These are phyloP conservation scores for Pseudoturritis turrita DNA, from an alignment of 345 rosid species.

Conservation along the genomic window DNA sequence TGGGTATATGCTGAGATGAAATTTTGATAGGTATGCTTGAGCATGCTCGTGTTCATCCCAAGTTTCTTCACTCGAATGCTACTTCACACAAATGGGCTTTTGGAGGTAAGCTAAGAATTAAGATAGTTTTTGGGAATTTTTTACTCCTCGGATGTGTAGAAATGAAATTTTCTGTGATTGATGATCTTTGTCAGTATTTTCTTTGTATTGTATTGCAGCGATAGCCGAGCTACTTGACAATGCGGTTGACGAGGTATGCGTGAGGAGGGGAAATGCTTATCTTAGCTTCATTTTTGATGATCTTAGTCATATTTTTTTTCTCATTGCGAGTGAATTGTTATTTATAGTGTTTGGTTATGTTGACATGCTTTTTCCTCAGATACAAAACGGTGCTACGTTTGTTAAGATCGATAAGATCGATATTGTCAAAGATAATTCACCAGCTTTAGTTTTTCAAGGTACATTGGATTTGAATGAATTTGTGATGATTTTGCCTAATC, in stretches of 20 bases:
- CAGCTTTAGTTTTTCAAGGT: slow-evolving; percentile 83
- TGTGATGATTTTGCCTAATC: neutral
- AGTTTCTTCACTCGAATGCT: slow-evolving; percentile 97
- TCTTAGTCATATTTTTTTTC: too few species aligned
- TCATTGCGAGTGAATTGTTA: neutral
- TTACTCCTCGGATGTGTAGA: neutral
- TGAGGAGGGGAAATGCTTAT: neutral
- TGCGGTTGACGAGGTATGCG: slow-evolving; percentile 87
- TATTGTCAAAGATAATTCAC: slow-evolving; percentile 66
- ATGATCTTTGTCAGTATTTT: neutral
- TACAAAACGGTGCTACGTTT: slow-evolving; percentile 78
- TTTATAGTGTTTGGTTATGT: slow-evolving; percentile 3
- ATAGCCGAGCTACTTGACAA: slow-evolving; percentile 95
- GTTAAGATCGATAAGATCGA: slow-evolving; percentile 81
- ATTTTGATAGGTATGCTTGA: slow-evolving; percentile 54
- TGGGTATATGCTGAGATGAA: neutral
- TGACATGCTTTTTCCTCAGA: slow-evolving; percentile 37
- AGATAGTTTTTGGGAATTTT: too few species aligned
- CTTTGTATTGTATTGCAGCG: slow-evolving; percentile 47
- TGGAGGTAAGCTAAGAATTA: slow-evolving; percentile 51
- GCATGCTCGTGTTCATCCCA: slow-evolving; percentile 92
- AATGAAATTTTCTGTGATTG: neutral
- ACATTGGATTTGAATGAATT: neutral
- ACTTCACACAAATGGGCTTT: slow-evolving; percentile 99
- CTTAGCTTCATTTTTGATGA: neutral